Evolutionary conservation across 2,329 filamentous ascomycete genomes (phyloP), one percentile per base, ranked within the genome.

Genomic region (Aspergillus caelatus): DNA sequence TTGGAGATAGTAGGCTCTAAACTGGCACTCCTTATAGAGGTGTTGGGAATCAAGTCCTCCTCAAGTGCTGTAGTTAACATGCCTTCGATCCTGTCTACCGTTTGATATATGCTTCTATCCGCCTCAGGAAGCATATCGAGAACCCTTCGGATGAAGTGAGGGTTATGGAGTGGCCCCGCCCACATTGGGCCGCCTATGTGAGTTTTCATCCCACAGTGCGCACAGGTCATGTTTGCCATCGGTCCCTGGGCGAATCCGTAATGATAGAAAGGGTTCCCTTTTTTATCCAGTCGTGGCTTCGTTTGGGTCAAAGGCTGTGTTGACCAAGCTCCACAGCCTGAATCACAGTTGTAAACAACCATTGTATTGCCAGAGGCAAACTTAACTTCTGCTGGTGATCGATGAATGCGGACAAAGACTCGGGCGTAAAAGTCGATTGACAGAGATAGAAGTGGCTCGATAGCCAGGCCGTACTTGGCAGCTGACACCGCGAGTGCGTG

Each of bases 401-500:
- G 92, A 64, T 87, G 85, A 41, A 99, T 86, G 23, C 90, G 88
- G 53, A 99, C 89, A 74, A 98, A 99, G 2, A 97, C 85, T 53
- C 96, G 88, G 23, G 90, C 89, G 75, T 99, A 99, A 77, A 96
- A 99, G 78, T 99, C 95, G 66, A 98, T 97, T 3, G 93, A 97
- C 1, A 99, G 85, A 7, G 93, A 97, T 12, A 99, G 85, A 4
- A 97, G 85, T 0, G 95, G 95, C 77, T 98, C 94, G 63, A 98
- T 93, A 0, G 92, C 85, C 48, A 97, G 82, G 1, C 95, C 94
- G 70, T 99, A 96, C 65, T 89, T 89, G 19, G 90, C 92, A 4
- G 93, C 95, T 0, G 92, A 86, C 0, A 88, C 87, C 2, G 94
- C 91, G 62, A 98, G 87, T 4, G 90, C 87, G 74, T 97, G 88